Percentiles rank a stretch among this genome's conserved stretches.
phyloP scores from a whole-genome alignment of 306 rosid species.

The Albizia julibrissin region DNA sequence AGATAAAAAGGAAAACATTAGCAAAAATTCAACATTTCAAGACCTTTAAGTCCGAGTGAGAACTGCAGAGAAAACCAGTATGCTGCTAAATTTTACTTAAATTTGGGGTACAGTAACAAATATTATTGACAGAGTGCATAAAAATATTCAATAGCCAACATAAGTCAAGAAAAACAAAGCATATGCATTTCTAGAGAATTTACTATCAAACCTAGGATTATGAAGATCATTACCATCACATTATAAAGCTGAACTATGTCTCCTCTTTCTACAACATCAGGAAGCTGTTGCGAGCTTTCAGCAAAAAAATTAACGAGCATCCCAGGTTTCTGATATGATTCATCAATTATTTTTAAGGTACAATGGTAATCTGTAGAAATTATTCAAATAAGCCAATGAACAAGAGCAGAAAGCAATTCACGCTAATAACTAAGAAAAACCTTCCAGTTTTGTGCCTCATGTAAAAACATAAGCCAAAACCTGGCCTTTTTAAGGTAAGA shows the following conservation, averaged over 20 bases:
- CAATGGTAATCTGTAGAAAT: conserved; percentile 60
- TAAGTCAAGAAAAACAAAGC: neutral
- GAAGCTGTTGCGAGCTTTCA: conserved; percentile 47
- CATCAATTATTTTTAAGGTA: conserved; percentile 55
- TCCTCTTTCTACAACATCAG: conserved; percentile 55
- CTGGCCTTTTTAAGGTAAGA: neutral
- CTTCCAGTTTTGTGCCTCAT: neutral
- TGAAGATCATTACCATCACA: conserved; percentile 62
- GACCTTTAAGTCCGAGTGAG: neutral
- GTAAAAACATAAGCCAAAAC: neutral
- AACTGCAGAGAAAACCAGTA: neutral
- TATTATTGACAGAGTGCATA: neutral
- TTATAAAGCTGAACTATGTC: conserved; percentile 58
- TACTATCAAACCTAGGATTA: neutral
- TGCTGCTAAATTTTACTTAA: neutral
- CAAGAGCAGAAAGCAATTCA: neutral
- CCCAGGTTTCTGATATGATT: conserved; percentile 39
- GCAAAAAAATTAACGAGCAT: conserved; percentile 55
- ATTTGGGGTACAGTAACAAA: neutral
- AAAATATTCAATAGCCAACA: neutral
- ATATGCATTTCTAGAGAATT: neutral
- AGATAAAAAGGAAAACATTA: neutral
- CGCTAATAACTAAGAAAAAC: neutral
- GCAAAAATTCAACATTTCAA: too few species aligned
- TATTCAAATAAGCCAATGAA: conserved; percentile 12